Evolutionary conservation across 495 filamentous ascomycete species (phyloP), one percentile per base, ranked within the genome.

Genomic region (Aspergillus ostianus): DNA sequence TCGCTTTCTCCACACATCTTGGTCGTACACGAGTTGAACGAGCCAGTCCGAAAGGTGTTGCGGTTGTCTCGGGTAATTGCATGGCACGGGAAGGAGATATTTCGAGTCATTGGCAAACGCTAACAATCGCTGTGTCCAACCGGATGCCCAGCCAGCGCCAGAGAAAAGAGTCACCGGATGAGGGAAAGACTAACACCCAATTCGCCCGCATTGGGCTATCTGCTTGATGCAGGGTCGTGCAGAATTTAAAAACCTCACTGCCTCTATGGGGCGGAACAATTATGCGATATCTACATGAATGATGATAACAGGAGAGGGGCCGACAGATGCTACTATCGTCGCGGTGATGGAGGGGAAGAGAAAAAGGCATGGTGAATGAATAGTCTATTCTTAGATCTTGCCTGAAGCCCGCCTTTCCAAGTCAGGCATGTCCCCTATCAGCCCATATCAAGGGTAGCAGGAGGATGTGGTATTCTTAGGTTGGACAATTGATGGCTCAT

Each of bases 31-130:
- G 55, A 49, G 32, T 46, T 36, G 47, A 59, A 20, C 6, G 27
- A n/a, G 3, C 26, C 5, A 47, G 27, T 6, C 50, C 12, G 27
- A 41, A n/a, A 12, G 45, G 19, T 57, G 27, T 30, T 36, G 52
- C 52, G 47, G 36, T 47, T 63, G 51, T 61, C 58, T 58, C 62
- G 62, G 62, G 58, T 61, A 64, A 47, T 46, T 61, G 62, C 62
- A 64, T 53, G 51, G 26, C 47, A 44, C 36, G 10, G 26, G 48
- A 50, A 53, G 32, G 27, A 27, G 46, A 50, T 29, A 27, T 20
- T 18, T 57, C 55, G 47, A 57, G 47, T 51, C 47, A 23, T 10
- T 51, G 32, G 36, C 23, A 59, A 59, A 48, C 6, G 13, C 23
- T 20, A 26, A 53, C 18, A 23, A 51, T 21, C 4, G 26, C 8